phyloP scores from a whole-genome alignment of 805 yeast genomes.

The Lipomyces kockii region DNA sequence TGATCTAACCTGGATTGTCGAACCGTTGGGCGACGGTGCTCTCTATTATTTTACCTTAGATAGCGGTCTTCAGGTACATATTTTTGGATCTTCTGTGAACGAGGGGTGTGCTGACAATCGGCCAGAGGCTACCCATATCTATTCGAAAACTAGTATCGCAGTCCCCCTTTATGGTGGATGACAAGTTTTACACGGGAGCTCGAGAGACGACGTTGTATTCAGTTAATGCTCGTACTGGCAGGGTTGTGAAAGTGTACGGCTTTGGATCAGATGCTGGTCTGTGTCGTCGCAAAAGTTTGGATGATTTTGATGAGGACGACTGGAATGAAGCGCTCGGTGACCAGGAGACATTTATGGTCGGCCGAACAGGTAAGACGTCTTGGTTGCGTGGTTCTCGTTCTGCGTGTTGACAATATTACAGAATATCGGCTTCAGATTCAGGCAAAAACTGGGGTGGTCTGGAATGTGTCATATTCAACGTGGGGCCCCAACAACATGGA shows the following conservation, averaged over 20 bases:
- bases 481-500: slow-evolving; percentile 95
- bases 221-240: slow-evolving; percentile 75
- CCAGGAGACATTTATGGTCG: slow-evolving; percentile 26
- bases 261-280: slow-evolving; percentile 48
- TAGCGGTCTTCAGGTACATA: slow-evolving; percentile 64
- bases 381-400: slow-evolving; percentile 3
- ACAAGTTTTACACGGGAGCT: slow-evolving; percentile 81
- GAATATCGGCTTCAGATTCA: slow-evolving; percentile 60
- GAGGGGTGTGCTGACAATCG: not conserved
- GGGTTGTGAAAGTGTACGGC: slow-evolving; percentile 72
- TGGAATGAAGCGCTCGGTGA: slow-evolving; percentile 24
- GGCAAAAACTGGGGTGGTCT: slow-evolving; percentile 67
- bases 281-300: slow-evolving; percentile 16
- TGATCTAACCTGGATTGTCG: slow-evolving; percentile 78
- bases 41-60: slow-evolving; percentile 78
- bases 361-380: slow-evolving; percentile 20
- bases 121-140: slow-evolving; percentile 68
- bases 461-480: slow-evolving; percentile 84
- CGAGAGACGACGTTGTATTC: slow-evolving; percentile 76
- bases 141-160: slow-evolving; percentile 76
- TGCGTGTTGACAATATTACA: slow-evolving; percentile 34
- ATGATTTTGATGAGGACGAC: slow-evolving; percentile 30
- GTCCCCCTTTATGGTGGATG: slow-evolving; percentile 82
- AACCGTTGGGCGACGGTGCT: slow-evolving; percentile 84
- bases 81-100: not conserved